Conservation (phyloP, 495 filamentous ascomycete species). For the Viridothelium virens region DNA sequence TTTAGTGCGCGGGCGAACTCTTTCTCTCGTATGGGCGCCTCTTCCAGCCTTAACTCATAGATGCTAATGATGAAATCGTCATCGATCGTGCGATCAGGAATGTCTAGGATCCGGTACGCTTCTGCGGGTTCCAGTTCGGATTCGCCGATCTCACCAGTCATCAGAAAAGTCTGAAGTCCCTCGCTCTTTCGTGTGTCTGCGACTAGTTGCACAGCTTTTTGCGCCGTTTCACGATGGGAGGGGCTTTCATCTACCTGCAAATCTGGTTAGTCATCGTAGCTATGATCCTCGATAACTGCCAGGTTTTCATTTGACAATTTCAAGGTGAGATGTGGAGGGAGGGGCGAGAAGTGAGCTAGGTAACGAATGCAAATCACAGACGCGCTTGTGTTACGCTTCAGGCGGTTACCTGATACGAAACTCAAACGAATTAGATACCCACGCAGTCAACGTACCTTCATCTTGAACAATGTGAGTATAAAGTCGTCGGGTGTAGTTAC, state of each 20-base stretch:
- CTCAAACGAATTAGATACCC: background rate
- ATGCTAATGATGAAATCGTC: constrained; percentile 28
- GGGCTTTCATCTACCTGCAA: constrained; percentile 40
- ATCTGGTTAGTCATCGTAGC: constrained; percentile 9
- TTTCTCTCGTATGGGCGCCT: background rate
- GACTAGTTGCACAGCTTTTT: constrained; percentile 50
- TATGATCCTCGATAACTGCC: background rate
- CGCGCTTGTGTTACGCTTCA: background rate
- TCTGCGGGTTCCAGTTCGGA: constrained; percentile 51
- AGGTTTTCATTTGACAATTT: no score
- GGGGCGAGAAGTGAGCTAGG: background rate
- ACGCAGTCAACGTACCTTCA: constrained; percentile 43
- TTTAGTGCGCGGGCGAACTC: constrained; percentile 33
- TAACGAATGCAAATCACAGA: background rate
- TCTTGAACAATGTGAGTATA: constrained; percentile 49
- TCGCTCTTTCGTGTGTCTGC: constrained; percentile 49
- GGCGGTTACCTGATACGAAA: background rate
- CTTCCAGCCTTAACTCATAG: constrained; percentile 13
- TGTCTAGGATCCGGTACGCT: constrained; percentile 47
- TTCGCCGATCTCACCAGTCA: constrained; percentile 45
- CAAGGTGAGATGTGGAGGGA: background rate
- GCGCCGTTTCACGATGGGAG: constrained; percentile 41
- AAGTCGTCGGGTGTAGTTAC: constrained; percentile 51
- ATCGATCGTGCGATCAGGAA: constrained; percentile 16
- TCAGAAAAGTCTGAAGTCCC: constrained; percentile 47